Evolutionary conservation across 176 grass and related monocot species (phyloP).

Genomic region (Poa pratensis): DNA sequence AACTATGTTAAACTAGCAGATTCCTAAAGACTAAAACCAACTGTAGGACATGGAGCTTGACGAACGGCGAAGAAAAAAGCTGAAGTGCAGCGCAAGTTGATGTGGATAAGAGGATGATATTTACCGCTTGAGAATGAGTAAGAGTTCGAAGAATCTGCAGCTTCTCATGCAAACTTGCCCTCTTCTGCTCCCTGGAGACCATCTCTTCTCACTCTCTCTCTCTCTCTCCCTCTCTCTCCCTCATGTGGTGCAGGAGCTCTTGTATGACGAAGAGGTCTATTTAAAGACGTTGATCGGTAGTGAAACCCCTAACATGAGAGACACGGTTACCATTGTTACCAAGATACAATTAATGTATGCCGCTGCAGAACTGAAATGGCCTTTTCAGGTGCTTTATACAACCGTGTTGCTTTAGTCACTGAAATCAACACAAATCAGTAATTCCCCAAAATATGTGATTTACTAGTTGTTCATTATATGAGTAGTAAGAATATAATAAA

Average conservation of each 20-base stretch:
- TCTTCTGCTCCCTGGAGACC: constrained; percentile 69
- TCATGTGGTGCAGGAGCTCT: neutral
- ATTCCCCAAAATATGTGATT: neutral
- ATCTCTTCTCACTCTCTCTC: constrained; percentile 31
- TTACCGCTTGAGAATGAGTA: constrained; percentile 83
- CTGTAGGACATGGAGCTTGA: neutral
- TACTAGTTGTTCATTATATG: too few species aligned
- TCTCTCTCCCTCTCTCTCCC: neutral
- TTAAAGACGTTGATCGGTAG: constrained; percentile 38
- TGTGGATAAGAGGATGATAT: neutral
- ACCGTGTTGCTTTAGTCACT: neutral
- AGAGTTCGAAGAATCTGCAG: constrained; percentile 70
- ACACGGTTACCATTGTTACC: constrained; percentile 17
- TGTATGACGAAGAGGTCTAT: constrained; percentile 31
- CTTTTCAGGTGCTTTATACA: neutral
- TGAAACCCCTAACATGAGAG: constrained; percentile 22
- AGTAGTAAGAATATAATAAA: too few species aligned
- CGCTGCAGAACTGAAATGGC: neutral
- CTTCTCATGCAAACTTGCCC: constrained; percentile 63
- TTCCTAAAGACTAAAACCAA: neutral
- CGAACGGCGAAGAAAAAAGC: neutral
- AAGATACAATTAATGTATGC: neutral
- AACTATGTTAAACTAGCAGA: neutral
- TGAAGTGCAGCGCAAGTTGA: neutral
- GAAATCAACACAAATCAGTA: neutral